Evolutionary conservation across 2,329 filamentous ascomycete genomes (phyloP).

Genomic region (Xylariomycetidae sp.): DNA sequence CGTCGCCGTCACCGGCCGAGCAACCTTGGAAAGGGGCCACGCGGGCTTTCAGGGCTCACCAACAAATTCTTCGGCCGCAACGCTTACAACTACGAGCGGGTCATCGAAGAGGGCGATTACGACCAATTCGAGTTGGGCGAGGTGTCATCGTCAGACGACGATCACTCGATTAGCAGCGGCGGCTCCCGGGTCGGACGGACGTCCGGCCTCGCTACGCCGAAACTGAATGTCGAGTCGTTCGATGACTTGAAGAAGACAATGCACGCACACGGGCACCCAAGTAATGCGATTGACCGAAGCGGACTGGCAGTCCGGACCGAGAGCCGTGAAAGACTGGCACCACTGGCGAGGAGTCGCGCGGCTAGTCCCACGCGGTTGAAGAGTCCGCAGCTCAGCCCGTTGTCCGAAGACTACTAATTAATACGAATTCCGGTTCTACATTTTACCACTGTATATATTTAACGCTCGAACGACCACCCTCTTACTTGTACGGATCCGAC

Average conservation of each 20-base stretch:
- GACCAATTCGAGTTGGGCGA: slow-evolving; percentile 74
- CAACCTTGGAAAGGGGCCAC: slow-evolving; percentile 39
- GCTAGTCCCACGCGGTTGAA: slow-evolving; percentile 54
- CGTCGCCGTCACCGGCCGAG: slow-evolving; percentile 38
- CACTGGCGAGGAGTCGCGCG: slow-evolving; percentile 50
- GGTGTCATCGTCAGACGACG: slow-evolving; percentile 57
- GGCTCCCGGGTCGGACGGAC: slow-evolving; percentile 50
- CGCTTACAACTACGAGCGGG: slow-evolving; percentile 66
- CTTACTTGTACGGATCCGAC: not conserved
- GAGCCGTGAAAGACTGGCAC: slow-evolving; percentile 70
- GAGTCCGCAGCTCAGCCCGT: slow-evolving; percentile 48
- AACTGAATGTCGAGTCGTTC: slow-evolving; percentile 46
- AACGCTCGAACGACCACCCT: slow-evolving; percentile 2
- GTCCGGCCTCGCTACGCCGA: slow-evolving; percentile 64
- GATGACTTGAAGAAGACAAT: slow-evolving; percentile 36
- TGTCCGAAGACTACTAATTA: slow-evolving; percentile 34
- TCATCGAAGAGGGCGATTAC: slow-evolving; percentile 73
- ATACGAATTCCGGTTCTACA: not conserved
- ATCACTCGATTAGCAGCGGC: slow-evolving; percentile 53
- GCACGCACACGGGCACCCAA: slow-evolving; percentile 17
- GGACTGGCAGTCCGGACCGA: slow-evolving; percentile 79
- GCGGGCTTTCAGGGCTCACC: slow-evolving; percentile 43
- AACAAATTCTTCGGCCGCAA: slow-evolving; percentile 61
- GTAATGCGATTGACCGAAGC: slow-evolving; percentile 53
- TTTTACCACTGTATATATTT: slow-evolving; percentile 13